A percentile compares a stretch with the other conserved stretches of the same genome.
phyloP scores from a whole-genome alignment of 2,329 filamentous ascomycete species.

The Leptodontidium sp. region DNA sequence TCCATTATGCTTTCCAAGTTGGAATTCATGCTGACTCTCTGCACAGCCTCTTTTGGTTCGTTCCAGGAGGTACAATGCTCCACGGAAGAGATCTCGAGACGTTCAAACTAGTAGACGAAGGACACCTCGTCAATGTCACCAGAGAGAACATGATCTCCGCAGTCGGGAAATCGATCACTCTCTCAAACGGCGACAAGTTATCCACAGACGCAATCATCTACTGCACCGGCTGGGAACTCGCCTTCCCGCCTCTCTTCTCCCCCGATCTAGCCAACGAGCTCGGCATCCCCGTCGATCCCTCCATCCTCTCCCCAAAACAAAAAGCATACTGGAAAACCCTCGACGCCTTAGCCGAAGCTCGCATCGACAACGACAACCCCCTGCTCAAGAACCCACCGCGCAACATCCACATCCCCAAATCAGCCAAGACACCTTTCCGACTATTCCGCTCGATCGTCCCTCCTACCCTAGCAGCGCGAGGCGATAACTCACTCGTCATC shows the following conservation, averaged over 20 bases:
- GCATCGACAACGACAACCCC: slow-evolving; percentile 19
- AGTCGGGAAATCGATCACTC: slow-evolving; percentile 31
- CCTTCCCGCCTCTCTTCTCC: slow-evolving; percentile 16
- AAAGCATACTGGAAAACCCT: slow-evolving; percentile 25
- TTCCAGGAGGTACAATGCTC: slow-evolving; percentile 24
- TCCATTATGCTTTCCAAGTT: too few species aligned
- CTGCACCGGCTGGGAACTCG: slow-evolving; percentile 63
- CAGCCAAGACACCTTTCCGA: slow-evolving; percentile 11
- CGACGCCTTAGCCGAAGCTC: slow-evolving; percentile 18
- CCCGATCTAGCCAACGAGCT: slow-evolving; percentile 21
- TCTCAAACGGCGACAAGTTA: slow-evolving; percentile 57
- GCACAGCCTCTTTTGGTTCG: slow-evolving; percentile 27
- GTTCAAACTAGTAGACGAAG: slow-evolving; percentile 26
- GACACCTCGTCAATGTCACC: slow-evolving; percentile 22
- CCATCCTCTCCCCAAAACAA: neutral
- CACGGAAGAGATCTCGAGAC: slow-evolving; percentile 27
- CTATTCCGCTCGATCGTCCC: slow-evolving; percentile 28
- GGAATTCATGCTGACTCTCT: neutral
- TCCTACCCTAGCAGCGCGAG: slow-evolving; percentile 20
- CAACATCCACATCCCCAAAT: neutral
- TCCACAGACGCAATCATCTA: slow-evolving; percentile 60
- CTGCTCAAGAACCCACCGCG: slow-evolving; percentile 25
- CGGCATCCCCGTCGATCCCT: slow-evolving; percentile 18
- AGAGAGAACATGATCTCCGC: slow-evolving; percentile 17
- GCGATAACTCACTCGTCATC: slow-evolving; percentile 25